Percentiles rank a stretch among this genome's conserved stretches.
phyloP scores from a whole-genome alignment of 2,329 filamentous ascomycete genomes.

The Pseudogymnoascus sp. region DNA sequence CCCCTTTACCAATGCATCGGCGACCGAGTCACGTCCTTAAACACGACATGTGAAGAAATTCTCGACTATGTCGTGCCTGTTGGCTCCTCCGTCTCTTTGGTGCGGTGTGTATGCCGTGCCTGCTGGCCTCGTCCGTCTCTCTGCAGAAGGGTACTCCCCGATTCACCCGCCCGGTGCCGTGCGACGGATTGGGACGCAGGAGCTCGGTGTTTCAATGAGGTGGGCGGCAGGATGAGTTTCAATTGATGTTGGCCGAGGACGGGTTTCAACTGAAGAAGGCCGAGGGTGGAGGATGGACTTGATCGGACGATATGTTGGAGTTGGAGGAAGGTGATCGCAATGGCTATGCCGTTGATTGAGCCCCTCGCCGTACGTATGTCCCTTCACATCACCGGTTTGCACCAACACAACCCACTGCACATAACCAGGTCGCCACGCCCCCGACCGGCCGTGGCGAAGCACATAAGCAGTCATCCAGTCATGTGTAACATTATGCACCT shows the following conservation, averaged over 20 bases:
- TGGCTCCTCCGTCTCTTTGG: background rate
- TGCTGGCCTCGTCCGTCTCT: background rate
- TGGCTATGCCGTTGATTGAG: background rate
- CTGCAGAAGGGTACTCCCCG: background rate
- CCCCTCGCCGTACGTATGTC: background rate
- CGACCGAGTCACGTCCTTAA: slow-evolving; percentile 1
- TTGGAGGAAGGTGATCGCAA: background rate
- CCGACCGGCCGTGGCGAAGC: background rate
- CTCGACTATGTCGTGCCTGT: background rate
- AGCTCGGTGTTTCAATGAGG: background rate
- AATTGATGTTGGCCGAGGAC: background rate
- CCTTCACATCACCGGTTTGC: background rate
- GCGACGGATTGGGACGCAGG: background rate
- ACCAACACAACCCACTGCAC: background rate
- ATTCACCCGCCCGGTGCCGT: background rate
- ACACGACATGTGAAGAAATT: background rate
- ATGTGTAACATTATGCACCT: slow-evolving; percentile 1
- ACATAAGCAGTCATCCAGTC: background rate
- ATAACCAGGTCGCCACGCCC: background rate
- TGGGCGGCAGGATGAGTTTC: background rate
- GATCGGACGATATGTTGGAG: background rate
- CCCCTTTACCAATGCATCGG: background rate
- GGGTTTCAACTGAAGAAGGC: background rate
- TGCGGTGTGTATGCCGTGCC: background rate
- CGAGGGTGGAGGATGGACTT: background rate